phyloP scores from a whole-genome alignment of 2,329 filamentous ascomycete genomes.

The Talaromyces piceae region DNA sequence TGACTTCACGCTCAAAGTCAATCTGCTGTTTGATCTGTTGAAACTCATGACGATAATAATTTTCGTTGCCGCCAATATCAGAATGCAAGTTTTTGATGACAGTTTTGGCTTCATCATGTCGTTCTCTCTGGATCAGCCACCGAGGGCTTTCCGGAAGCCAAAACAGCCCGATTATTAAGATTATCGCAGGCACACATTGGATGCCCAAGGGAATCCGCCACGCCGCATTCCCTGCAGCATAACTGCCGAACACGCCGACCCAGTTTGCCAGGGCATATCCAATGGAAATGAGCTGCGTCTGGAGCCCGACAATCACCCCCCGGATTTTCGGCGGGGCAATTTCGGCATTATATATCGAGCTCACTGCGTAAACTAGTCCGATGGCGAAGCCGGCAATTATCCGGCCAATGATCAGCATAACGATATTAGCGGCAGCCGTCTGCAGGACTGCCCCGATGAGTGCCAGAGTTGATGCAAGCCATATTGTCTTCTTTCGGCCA shows the following conservation, averaged over 20 bases:
- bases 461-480: constrained; percentile 2
- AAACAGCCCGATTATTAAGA: constrained; percentile 48
- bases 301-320: constrained; percentile 59
- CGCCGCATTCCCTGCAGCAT: constrained; percentile 49
- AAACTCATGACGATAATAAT: constrained; percentile 20
- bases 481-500: constrained; percentile 17
- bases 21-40: constrained; percentile 24
- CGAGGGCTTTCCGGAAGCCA: constrained; percentile 57
- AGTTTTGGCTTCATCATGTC: constrained; percentile 15
- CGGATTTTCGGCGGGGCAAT: constrained; percentile 51
- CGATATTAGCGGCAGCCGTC: background rate
- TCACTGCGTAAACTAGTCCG: constrained; percentile 43
- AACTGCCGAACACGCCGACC: constrained; percentile 51
- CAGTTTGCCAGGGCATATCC: constrained; percentile 69
- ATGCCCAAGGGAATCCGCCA: constrained; percentile 60
- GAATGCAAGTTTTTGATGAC: constrained; percentile 19
- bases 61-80: constrained; percentile 15
- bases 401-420: constrained; percentile 55
- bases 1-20: constrained; percentile 15
- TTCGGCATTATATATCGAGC: constrained; percentile 26
- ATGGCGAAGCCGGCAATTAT: constrained; percentile 62
- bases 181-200: constrained; percentile 49
- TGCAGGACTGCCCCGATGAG: constrained; percentile 3
- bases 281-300: constrained; percentile 55
- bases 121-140: constrained; percentile 54